Conservation (phyloP, 1,284 basidiomycete species). For the Hypsizygus ulmarius region DNA sequence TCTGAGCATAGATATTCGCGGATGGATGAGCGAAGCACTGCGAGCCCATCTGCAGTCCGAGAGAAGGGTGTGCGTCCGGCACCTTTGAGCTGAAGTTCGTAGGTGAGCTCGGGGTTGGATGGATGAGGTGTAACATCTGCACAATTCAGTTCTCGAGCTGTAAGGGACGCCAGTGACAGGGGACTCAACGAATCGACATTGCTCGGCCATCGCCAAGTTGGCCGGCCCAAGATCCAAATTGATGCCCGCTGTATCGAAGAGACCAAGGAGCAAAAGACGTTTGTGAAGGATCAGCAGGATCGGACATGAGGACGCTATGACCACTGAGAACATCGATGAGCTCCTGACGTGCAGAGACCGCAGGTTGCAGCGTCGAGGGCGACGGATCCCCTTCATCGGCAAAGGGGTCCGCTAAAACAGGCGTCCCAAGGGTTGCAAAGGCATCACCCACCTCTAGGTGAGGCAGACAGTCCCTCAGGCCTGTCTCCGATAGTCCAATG, state of each 20-base stretch:
- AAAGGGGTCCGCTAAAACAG: slow-evolving; percentile 42
- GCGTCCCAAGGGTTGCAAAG: slow-evolving; percentile 57
- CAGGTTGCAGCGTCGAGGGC: slow-evolving; percentile 34
- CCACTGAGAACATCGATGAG: slow-evolving; percentile 82
- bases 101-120: slow-evolving; percentile 49
- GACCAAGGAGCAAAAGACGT: slow-evolving; percentile 83
- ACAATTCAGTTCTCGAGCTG: background rate
- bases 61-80: slow-evolving; percentile 94
- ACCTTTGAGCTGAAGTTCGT: slow-evolving; percentile 94
- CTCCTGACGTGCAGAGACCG: slow-evolving; percentile 55
- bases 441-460: slow-evolving; percentile 87
- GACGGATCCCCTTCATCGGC: slow-evolving; percentile 27
- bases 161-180: background rate
- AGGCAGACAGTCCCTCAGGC: slow-evolving; percentile 77
- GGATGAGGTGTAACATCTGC: slow-evolving; percentile 77
- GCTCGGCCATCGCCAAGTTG: slow-evolving; percentile 96
- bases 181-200: slow-evolving; percentile 71
- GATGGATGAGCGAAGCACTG: slow-evolving; percentile 88
- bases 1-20: slow-evolving; percentile 89
- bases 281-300: slow-evolving; percentile 32
- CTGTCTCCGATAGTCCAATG: slow-evolving; percentile 66
- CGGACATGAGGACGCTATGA: slow-evolving; percentile 66
- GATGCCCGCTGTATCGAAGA: slow-evolving; percentile 85
- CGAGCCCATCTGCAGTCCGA: slow-evolving; percentile 87
- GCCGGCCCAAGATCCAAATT: slow-evolving; percentile 94